phyloP scores from a whole-genome alignment of 129 eudicot genomes.

The Daucus carota region DNA sequence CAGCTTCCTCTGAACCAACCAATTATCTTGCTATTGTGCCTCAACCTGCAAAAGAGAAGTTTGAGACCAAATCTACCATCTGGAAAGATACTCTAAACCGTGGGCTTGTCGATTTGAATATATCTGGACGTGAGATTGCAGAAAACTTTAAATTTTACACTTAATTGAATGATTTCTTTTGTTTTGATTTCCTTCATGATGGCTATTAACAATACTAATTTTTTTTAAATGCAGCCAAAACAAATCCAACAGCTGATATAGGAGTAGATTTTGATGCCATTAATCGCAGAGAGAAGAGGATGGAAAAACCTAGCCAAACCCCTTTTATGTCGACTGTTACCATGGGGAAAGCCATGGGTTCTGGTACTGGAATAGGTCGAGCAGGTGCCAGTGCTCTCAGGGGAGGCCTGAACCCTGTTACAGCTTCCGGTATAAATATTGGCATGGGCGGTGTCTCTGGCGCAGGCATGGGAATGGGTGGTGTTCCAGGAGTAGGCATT shows the following conservation, averaged over 20 bases:
- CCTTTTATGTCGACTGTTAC: slow-evolving; percentile 48
- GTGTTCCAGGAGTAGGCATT: slow-evolving; percentile 11
- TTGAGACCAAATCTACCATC: slow-evolving; percentile 81
- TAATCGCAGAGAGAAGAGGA: slow-evolving; percentile 85
- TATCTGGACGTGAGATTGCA: slow-evolving; percentile 82
- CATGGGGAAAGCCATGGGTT: slow-evolving; percentile 99
- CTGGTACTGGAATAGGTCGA: slow-evolving; percentile 95
- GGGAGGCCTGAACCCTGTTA: slow-evolving; percentile 53
- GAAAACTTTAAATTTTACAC: background rate
- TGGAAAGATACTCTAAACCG: slow-evolving; percentile 99
- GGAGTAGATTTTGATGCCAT: slow-evolving; percentile 96
- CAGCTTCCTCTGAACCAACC: slow-evolving; percentile 33
- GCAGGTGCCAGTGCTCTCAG: slow-evolving; percentile 71
- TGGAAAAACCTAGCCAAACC: slow-evolving; percentile 71
- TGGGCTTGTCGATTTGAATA: slow-evolving; percentile 83
- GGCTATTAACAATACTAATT: background rate
- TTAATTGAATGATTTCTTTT: background rate
- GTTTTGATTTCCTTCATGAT: background rate
- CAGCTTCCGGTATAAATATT: slow-evolving; percentile 41
- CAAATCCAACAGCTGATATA: slow-evolving; percentile 73
- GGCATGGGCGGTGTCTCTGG: slow-evolving; percentile 4
- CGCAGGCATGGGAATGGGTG: slow-evolving; percentile 17
- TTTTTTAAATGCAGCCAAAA: slow-evolving; percentile 61
- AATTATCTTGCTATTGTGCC: slow-evolving; percentile 56
- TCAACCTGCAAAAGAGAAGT: slow-evolving; percentile 59